Evolutionary conservation across 1,284 basidiomycete genomes (phyloP).

Genomic region (Irpex sp.): DNA sequence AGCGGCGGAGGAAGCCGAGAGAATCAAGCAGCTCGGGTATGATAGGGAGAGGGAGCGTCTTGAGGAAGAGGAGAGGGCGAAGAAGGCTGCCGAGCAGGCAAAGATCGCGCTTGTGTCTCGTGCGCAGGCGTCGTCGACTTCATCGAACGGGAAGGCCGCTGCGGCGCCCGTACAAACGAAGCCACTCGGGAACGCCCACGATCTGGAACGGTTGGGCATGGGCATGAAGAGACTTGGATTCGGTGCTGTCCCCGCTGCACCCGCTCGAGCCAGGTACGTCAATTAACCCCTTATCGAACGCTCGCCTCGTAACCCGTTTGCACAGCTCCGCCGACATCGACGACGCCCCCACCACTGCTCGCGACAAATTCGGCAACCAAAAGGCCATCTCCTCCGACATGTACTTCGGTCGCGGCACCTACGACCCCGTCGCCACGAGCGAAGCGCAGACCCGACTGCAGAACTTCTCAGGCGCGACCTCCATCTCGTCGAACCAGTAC

Average conservation of each 20-base stretch:
- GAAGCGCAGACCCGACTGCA: constrained; percentile 84
- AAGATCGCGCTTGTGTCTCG: constrained; percentile 32
- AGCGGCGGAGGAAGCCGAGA: constrained; percentile 84
- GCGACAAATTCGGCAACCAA: constrained; percentile 88
- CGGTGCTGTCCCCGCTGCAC: constrained; percentile 65
- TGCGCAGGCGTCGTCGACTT: constrained; percentile 21
- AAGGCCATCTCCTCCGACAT: constrained; percentile 97
- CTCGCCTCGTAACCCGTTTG: constrained; percentile 12
- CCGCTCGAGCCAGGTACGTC: constrained; percentile 44
- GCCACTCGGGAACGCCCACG: constrained; percentile 36
- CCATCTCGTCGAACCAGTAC: constrained; percentile 94
- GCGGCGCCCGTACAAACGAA: constrained; percentile 19
- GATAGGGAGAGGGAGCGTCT: constrained; percentile 77
- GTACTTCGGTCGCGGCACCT: constrained; percentile 90
- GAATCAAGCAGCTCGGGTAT: constrained; percentile 85
- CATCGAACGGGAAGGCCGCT: constrained; percentile 23
- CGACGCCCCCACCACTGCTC: constrained; percentile 73
- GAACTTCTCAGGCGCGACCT: constrained; percentile 87
- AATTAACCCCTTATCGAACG: not conserved
- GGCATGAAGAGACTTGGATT: constrained; percentile 89
- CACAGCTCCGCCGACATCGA: constrained; percentile 42
- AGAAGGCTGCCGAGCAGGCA: constrained; percentile 46
- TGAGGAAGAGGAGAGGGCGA: constrained; percentile 56
- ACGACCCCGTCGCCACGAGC: constrained; percentile 68
- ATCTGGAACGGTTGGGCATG: constrained; percentile 66